Percentiles rank a stretch among this genome's conserved stretches.
These are phyloP conservation scores for Penicillium sp. DNA, from an alignment of 2,329 filamentous ascomycete species.

Conservation along the genomic window DNA sequence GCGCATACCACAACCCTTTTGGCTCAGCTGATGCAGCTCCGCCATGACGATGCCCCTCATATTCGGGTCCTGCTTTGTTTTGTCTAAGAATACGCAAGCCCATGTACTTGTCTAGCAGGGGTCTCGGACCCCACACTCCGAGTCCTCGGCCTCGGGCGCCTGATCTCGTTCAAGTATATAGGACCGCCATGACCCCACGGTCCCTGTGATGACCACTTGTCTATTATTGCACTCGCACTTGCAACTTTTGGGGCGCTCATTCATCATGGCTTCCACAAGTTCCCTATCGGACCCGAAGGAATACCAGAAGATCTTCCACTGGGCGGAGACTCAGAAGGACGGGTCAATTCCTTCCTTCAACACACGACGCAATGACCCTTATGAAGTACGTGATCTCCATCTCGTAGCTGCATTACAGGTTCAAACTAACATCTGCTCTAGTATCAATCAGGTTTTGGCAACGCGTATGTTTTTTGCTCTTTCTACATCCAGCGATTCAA, in stretches of 20 bases:
- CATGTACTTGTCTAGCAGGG: neutral
- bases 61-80: neutral
- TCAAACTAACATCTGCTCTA: slow-evolving; percentile 19
- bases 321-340: slow-evolving; percentile 65
- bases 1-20: neutral
- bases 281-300: slow-evolving; percentile 39
- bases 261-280: slow-evolving; percentile 31
- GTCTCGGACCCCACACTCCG: slow-evolving; percentile 15
- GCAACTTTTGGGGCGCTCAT: neutral
- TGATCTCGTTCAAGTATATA: slow-evolving; percentile 8
- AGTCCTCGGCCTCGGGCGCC: neutral
- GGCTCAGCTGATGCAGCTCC: slow-evolving; percentile 7
- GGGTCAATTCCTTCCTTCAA: slow-evolving; percentile 59
- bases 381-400: slow-evolving; percentile 46
- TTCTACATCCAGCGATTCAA: slow-evolving; percentile 24
- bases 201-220: no score
- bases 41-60: slow-evolving; percentile 7
- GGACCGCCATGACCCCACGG: neutral
- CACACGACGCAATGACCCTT: slow-evolving; percentile 59
- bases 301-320: slow-evolving; percentile 59
- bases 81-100: neutral
- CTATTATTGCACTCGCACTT: neutral
- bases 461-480: slow-evolving; percentile 41
- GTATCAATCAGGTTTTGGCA: slow-evolving; percentile 63
- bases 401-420: neutral